Base-by-base conservation (phyloP, 495 filamentous ascomycete genomes). In the Cercophora scortea region DNA sequence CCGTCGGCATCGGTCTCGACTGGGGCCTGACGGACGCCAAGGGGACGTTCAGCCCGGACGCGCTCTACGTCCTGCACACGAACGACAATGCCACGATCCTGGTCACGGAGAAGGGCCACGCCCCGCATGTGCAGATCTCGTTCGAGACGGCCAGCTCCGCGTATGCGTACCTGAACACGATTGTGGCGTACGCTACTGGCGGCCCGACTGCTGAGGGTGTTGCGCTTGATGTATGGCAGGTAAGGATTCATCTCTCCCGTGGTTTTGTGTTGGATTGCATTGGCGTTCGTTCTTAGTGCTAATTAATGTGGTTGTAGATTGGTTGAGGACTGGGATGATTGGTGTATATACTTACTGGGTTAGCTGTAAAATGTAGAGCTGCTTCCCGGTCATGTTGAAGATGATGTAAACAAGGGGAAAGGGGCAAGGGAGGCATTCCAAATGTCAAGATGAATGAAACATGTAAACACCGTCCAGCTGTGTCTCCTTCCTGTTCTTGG, bases 151-250 rank as follows among this genome's bases (percentile, higher is more conserved):
- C 47, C 34, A 59, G 53, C 36, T 38, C 51, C 6, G 57, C 59
- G 49, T 62, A 62, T 32, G 47, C 53, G 17, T 61, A 53, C 53
- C 32, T 62, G 41, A 62, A 59, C 51, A 54, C 12, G 17, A 45
- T 52, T 15, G 52, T 54, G 12, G 56, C 47, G 9, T 56, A 56
- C 32, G 60, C 60, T 2, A 55, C 49, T 7, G 59, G 59, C 13
- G 55, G 45, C 3, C 59, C 59, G 8, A 53, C 16, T 33, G 59
- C 35, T 3, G 40, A 6, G 19, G 59, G 55, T 0, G 50, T 61
- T 11, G 52, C 42, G 15, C 35, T 61, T 45, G 55, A 61, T 51
- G 50, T 61, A 16, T 61, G 59, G 59, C 53, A 79, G 53, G 57
- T 60, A 36, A 19, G 56, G 12, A 43, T n/a, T n/a, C 12, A 43